phyloP scores from a whole-genome alignment of 2,329 filamentous ascomycete species.

The Aspergillus jensenii region DNA sequence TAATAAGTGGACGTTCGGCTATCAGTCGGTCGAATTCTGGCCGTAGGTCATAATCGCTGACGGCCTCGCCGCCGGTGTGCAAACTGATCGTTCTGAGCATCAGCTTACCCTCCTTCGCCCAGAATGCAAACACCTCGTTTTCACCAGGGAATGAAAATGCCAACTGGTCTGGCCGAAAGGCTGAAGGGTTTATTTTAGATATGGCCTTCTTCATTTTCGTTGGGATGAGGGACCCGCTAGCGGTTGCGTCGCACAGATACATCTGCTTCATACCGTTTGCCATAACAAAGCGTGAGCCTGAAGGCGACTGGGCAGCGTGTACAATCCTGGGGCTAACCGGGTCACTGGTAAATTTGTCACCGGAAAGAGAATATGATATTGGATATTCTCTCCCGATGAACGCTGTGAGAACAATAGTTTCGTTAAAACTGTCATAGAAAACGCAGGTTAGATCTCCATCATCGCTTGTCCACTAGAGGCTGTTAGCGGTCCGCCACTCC shows the following conservation, averaged over 20 bases:
- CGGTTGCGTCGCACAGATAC: slow-evolving; percentile 34
- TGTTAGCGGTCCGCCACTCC: slow-evolving; percentile 7
- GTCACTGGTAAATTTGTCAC: slow-evolving; percentile 26
- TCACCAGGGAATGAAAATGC: slow-evolving; percentile 29
- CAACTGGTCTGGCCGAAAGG: slow-evolving; percentile 34
- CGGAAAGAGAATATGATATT: slow-evolving; percentile 16
- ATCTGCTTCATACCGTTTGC: slow-evolving; percentile 38
- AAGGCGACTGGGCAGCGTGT: slow-evolving; percentile 36
- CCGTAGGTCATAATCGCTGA: slow-evolving; percentile 33
- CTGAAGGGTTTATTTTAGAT: slow-evolving; percentile 30
- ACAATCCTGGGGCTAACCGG: slow-evolving; percentile 32
- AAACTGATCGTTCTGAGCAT: slow-evolving; percentile 31
- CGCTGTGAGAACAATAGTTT: slow-evolving; percentile 29
- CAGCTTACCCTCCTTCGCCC: slow-evolving; percentile 22
- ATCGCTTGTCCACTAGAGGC: slow-evolving; percentile 29
- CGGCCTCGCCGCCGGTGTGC: slow-evolving; percentile 20
- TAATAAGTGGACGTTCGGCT: slow-evolving; percentile 12
- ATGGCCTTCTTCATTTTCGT: slow-evolving; percentile 32
- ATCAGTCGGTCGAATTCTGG: slow-evolving; percentile 32
- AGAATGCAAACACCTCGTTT: slow-evolving; percentile 19
- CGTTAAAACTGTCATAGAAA: slow-evolving; percentile 32
- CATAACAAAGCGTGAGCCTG: slow-evolving; percentile 28
- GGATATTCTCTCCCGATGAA: slow-evolving; percentile 23
- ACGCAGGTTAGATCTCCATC: slow-evolving; percentile 36
- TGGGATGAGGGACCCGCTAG: slow-evolving; percentile 27